Evolutionary conservation across 306 rosid species (phyloP).

Genomic region (Pyrus bretschneideri): DNA sequence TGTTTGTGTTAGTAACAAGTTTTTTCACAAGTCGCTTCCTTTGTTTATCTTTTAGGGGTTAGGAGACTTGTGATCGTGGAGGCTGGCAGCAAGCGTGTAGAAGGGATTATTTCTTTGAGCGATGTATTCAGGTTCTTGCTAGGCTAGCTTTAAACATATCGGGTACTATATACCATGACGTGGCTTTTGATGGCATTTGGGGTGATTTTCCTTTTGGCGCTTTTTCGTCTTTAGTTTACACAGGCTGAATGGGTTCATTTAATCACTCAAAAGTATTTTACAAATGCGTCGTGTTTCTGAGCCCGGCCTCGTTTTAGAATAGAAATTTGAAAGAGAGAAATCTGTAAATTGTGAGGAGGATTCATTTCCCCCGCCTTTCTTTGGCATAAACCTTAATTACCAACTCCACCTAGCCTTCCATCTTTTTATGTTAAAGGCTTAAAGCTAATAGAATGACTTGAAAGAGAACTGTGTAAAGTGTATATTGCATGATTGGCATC

Average conservation of each 20-base stretch:
- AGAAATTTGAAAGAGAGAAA: constrained; percentile 35
- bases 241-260: constrained; percentile 17
- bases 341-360: constrained; percentile 62
- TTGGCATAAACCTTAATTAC: constrained; percentile 15
- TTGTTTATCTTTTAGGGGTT: constrained; percentile 41
- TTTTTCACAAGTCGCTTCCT: constrained; percentile 11
- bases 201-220: neutral
- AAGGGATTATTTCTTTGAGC: constrained; percentile 71
- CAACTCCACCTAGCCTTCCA: constrained; percentile 29
- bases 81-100: constrained; percentile 88
- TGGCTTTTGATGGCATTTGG: constrained; percentile 11
- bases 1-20: neutral
- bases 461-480: neutral
- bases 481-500: neutral
- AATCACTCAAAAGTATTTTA: constrained; percentile 18
- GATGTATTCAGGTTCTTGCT: constrained; percentile 78
- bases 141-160: constrained; percentile 33
- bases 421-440: constrained; percentile 24
- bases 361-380: constrained; percentile 19
- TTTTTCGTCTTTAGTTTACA: neutral
- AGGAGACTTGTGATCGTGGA: constrained; percentile 86
- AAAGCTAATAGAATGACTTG: constrained; percentile 18
- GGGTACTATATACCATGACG: constrained; percentile 6
- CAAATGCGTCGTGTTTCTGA: constrained; percentile 22
- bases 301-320: constrained; percentile 28